Evolutionary conservation across 1,284 basidiomycete genomes (phyloP), one percentile per base, ranked within the genome.

Genomic region (Puccinia triticina): DNA sequence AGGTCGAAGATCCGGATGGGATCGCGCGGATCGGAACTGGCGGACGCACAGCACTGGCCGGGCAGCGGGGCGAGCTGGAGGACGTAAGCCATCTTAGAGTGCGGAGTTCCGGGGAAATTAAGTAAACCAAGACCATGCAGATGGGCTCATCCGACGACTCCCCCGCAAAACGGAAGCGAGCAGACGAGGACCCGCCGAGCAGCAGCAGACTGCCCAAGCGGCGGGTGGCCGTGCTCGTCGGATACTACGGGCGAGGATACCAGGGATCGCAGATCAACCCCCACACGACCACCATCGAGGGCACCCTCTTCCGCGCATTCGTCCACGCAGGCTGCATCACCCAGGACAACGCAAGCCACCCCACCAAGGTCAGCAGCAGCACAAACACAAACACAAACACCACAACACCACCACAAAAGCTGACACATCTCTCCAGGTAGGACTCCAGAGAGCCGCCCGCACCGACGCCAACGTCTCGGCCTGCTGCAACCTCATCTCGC

Each of bases 381-480:
- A 46, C 14, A 37, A 59, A n/a, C n/a, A n/a, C n/a, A n/a, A n/a
- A n/a, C n/a, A n/a, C n/a, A n/a, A n/a, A n/a, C n/a, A n/a, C n/a
- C n/a, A n/a, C n/a, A n/a, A n/a, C n/a, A n/a, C n/a, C n/a, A n/a
- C n/a, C n/a, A n/a, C n/a, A n/a, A n/a, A n/a, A n/a, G n/a, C n/a
- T n/a, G n/a, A n/a, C n/a, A n/a, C n/a, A n/a, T 66, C 2, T 32
- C 37, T 32, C 46, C 85, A 94, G 93, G 93, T 96, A 77, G 91
- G 90, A 72, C 90, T 99, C 18, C 92, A 92, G 66, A 91, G 97
- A 55, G 94, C 96, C 1, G 97, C 97, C 8, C 90, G 97, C 1
- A 99, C 97, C 0, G 97, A 99, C 87, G 93, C 96, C 0, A 97
- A 97, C 26, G 97, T 99, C 7, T 96, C 98, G 86, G 97, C 97